phyloP scores from a whole-genome alignment of 129 eudicot species.

The Centaurea solstitialis region DNA sequence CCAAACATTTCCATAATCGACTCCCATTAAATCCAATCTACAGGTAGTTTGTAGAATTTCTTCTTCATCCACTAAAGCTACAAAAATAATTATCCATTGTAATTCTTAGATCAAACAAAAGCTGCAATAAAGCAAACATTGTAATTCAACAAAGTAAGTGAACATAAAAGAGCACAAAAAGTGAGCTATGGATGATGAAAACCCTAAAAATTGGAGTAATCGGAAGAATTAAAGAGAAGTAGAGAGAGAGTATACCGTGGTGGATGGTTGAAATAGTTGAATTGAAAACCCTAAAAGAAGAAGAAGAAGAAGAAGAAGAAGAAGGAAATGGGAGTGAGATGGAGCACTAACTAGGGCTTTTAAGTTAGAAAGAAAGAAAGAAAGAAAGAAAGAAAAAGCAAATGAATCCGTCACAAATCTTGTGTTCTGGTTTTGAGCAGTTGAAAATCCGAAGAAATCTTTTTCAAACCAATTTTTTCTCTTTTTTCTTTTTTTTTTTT shows the following conservation, averaged over 20 bases:
- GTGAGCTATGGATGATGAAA: not conserved
- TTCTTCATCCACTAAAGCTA: conserved; percentile 9
- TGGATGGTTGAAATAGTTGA: not conserved
- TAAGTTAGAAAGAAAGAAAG: no score
- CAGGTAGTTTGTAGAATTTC: not conserved
- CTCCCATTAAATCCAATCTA: conserved; percentile 10
- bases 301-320: not conserved
- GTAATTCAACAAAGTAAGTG: no score
- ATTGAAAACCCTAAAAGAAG: conserved; percentile 31
- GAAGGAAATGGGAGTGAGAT: no score
- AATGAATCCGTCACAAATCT: conserved; percentile 12
- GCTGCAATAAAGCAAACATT: conserved; percentile 16
- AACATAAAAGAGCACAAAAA: conserved; percentile 2
- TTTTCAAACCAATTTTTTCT: conserved; percentile 30
- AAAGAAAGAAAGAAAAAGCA: no score
- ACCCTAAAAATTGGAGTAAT: conserved; percentile 24
- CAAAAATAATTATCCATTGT: not conserved
- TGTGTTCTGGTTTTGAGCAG: conserved; percentile 31
- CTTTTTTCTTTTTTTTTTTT: no score
- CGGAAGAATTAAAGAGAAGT: conserved; percentile 3
- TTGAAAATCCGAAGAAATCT: conserved; percentile 36
- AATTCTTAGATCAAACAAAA: conserved; percentile 7
- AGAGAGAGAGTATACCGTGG: no score
- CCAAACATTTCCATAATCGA: not conserved
- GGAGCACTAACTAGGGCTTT: no score